Base-by-base conservation (phyloP, 805 yeast genomes). In the Wickerhamiella australiensis region DNA sequence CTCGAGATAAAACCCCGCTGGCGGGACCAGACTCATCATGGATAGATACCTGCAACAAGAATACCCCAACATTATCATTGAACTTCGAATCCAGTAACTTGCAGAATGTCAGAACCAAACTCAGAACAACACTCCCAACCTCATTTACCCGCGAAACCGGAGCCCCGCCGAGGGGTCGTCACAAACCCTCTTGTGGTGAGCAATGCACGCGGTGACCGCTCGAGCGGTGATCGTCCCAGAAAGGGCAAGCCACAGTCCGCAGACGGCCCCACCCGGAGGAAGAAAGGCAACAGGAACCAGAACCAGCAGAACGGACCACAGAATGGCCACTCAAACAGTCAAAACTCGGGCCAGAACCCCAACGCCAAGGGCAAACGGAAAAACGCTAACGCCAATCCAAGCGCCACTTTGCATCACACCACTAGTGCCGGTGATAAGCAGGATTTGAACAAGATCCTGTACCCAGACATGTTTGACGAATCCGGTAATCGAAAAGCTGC, bases 381-480 rank as follows among this genome's bases (percentile, higher is more conserved):
- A 31, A 17, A 40, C 22, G 11, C 21, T 8, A 5, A n/a, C 12
- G 13, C 40, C 2, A 31, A 27, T 23, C 23, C 47, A n/a, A 40
- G 40, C 15, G 23, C 20, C 26, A 35, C 27, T 20, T 25, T 31
- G n/a, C 21, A 29, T 12, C 26, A 23, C 18, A 29, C 27, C 17
- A 33, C 35, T 25, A 17, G 29, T 5, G 42, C 25, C n/a, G 20
- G 15, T 13, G 15, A 21, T 25, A 7, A 18, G 8, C 25, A 11
- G 17, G 25, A 26, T 41, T 27, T 50, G 25, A 42, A 50, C 41
- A 29, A 42, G 20, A 42, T 50, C 20, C 50, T 50, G 2, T 50
- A 50, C 25, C 53, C 53, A 11, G 53, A 50, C 17, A 42, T 50
- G 48, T 50, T 42, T 37, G 53, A 46, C 31, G 37, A 29, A 4